Evolutionary conservation across 495 filamentous ascomycete genomes (phyloP).

Genomic region (Xylaria flabelliformis): DNA sequence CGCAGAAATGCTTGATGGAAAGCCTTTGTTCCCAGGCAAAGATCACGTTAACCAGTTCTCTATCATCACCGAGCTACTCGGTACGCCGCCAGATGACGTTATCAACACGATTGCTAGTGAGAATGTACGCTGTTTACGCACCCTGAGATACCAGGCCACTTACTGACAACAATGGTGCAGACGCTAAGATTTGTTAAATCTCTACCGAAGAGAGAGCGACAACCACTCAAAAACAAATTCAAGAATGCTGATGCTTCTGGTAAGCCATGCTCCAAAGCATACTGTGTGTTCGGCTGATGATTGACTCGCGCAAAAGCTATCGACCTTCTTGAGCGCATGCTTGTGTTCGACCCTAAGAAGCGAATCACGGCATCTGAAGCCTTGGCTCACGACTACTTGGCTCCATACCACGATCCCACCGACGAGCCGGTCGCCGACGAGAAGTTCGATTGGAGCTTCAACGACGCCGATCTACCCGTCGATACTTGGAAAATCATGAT

Average conservation of each 20-base stretch:
- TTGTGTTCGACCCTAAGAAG: constrained; percentile 95
- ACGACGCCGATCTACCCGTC: constrained; percentile 95
- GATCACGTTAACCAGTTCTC: constrained; percentile 99
- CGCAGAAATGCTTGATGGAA: constrained; percentile 98
- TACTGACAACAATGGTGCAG: constrained; percentile 53
- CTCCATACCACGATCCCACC: constrained; percentile 95
- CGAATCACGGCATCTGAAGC: constrained; percentile 84
- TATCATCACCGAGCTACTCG: constrained; percentile 97
- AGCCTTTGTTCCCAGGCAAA: constrained; percentile 97
- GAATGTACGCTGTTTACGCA: constrained; percentile 67
- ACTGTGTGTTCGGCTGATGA: not conserved
- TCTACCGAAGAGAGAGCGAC: constrained; percentile 91
- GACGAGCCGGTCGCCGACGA: constrained; percentile 96
- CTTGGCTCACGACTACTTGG: constrained; percentile 89
- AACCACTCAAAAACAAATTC: constrained; percentile 90
- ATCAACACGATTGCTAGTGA: constrained; percentile 98
- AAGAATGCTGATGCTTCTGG: constrained; percentile 92
- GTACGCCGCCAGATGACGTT: constrained; percentile 98
- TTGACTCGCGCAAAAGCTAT: constrained; percentile 66
- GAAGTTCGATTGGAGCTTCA: constrained; percentile 99
- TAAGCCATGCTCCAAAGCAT: constrained; percentile 49
- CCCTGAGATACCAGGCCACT: not conserved
- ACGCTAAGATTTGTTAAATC: constrained; percentile 97
- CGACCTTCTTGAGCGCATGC: constrained; percentile 93
- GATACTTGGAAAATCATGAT: constrained; percentile 99